Percentiles rank a stretch among this genome's conserved stretches.
These are phyloP conservation scores for Amoebophrya sp. DNA, from an alignment of 169 alveolate species.

Conservation along the genomic window DNA sequence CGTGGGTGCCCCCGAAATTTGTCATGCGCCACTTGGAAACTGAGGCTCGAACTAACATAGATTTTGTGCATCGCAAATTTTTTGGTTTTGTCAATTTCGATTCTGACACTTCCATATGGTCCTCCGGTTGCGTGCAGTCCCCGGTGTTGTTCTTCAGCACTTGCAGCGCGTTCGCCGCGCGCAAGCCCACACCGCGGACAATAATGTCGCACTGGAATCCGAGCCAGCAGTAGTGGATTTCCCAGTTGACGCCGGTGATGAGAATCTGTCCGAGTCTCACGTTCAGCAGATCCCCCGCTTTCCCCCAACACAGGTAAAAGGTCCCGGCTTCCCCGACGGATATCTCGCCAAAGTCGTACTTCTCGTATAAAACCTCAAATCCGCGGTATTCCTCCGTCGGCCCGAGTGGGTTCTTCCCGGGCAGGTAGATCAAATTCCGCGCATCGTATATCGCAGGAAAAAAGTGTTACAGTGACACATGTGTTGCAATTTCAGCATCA, in stretches of 20 bases:
- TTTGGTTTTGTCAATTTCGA: too few species aligned
- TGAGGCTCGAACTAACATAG: too few species aligned
- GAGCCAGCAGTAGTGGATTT: background rate
- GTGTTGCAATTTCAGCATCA: too few species aligned
- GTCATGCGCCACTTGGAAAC: too few species aligned
- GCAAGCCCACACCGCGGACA: background rate
- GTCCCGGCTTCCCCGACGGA: background rate
- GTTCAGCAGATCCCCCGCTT: background rate
- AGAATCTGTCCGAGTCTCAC: background rate
- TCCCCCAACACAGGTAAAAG: background rate
- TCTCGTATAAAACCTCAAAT: background rate
- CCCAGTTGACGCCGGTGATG: background rate
- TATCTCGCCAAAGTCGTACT: background rate
- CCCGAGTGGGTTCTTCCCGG: background rate
- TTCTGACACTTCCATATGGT: too few species aligned
- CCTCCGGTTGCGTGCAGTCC: background rate
- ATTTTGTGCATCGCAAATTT: too few species aligned
- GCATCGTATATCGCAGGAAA: too few species aligned
- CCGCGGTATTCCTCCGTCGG: slow-evolving; percentile 17
- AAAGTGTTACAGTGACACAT: too few species aligned
- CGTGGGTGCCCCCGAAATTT: too few species aligned
- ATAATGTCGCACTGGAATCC: slow-evolving; percentile 13
- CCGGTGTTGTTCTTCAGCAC: background rate
- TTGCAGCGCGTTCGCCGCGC: background rate
- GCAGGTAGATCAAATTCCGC: background rate